phyloP scores from a whole-genome alignment of 306 rosid genomes.

The Prinsepia uniflora region DNA sequence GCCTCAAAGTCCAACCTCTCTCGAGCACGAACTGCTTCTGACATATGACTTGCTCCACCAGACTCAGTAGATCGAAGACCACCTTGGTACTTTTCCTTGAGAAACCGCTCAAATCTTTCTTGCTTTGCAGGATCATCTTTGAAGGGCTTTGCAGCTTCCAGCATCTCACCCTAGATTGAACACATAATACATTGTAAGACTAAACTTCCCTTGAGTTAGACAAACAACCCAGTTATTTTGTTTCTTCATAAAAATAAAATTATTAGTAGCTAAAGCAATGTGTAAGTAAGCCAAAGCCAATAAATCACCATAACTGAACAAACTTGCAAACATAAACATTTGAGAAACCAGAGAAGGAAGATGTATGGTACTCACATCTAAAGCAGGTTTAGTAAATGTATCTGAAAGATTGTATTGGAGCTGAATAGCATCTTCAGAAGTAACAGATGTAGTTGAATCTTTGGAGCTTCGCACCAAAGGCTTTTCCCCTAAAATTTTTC shows the following conservation, averaged over 20 bases:
- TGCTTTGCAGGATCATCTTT: conserved; percentile 85
- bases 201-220: not conserved
- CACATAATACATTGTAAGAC: not conserved
- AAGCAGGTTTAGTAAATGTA: conserved; percentile 68
- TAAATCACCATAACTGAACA: not conserved
- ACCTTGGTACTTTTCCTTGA: conserved; percentile 84
- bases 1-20: conserved; percentile 96
- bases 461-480: conserved; percentile 66
- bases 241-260: not conserved
- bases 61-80: conserved; percentile 77
- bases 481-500: conserved; percentile 77
- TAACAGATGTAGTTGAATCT: conserved; percentile 46
- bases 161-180: conserved; percentile 46
- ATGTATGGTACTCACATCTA: conserved; percentile 52
- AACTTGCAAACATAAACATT: not conserved
- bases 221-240: no score
- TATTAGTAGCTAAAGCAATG: conserved; percentile 11
- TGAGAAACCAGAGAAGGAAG: not conserved
- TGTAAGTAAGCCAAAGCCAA: conserved; percentile 1
- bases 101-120: conserved; percentile 85
- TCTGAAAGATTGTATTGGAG: conserved; percentile 85
- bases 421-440: conserved; percentile 52
- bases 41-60: conserved; percentile 69
- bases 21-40: conserved; percentile 92
- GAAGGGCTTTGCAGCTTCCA: conserved; percentile 67